Evolutionary conservation across 1,139 yeast genomes (phyloP), one percentile per base, ranked within the genome.

Genomic region (Pichia sp.): DNA sequence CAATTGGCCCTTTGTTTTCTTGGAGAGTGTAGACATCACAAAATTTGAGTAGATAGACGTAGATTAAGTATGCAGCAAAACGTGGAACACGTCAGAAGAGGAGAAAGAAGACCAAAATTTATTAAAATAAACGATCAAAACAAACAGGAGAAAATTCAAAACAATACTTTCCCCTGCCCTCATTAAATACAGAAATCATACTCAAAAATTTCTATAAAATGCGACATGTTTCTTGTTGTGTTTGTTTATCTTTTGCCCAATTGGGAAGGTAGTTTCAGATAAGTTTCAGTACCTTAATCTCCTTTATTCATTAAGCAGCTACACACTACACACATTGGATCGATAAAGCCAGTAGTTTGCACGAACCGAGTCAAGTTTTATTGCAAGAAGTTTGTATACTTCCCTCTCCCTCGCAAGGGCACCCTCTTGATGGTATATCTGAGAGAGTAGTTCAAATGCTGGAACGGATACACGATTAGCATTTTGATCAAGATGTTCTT

Each of bases 371-470:
- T 88, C 95, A 57, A 80, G 79, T 50, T 73, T 74, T 3, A 67
- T 62, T 0, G 74, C 76, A 42, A 89, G 70, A 19, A 75, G 67
- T 10, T 71, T 72, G 61, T 81, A 83, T 1, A 81, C 73, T 30
- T 67, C 63, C 1, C 57, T 54, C 1, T 85, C 76, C 42, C 71
- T 65, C 0, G 65, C 62, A 1, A 54, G 51, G 5, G 72, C 63
- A 1, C 66, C 58, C 19, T 70, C 64, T 9, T 60, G 56, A 27
- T 55, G 53, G 58, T 79, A 77, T 3, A 84, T 74, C 44, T 73
- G 73, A 0, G 84, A 86, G 46, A 87, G 69, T 6, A 79, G 58
- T 62, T 88, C 96, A 51, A 87, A 66, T 0, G 96, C 96, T 62
- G 73, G 81, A 2, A 81, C 70, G 3, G 93, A 83, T 34, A 72